phyloP scores from a whole-genome alignment of 1,284 basidiomycete genomes.

The Cystobasidiaceae sp. region DNA sequence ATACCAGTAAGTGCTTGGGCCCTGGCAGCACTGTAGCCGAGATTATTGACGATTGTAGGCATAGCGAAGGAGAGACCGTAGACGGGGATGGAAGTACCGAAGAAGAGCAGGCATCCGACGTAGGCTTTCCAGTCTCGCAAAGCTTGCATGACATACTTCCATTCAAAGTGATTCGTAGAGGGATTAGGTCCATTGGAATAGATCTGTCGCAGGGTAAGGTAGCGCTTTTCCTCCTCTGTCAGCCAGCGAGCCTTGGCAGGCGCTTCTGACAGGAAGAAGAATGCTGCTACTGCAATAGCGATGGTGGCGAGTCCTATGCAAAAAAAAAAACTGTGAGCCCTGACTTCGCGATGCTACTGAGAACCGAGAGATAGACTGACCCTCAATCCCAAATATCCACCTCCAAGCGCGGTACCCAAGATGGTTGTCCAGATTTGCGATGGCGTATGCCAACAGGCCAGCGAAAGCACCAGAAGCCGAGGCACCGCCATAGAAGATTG shows the following conservation, averaged over 20 bases:
- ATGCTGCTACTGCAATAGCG: background rate
- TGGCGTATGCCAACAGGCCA: background rate
- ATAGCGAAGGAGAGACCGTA: constrained; percentile 3
- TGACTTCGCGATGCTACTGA: background rate
- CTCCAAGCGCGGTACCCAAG: constrained; percentile 5
- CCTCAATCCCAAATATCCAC: constrained; percentile 11
- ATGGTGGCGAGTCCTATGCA: constrained; percentile 5
- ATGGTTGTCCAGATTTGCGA: constrained; percentile 1
- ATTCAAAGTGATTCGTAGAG: background rate
- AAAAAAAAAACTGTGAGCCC: background rate
- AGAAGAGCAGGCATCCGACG: background rate
- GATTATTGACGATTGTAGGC: constrained; percentile 54
- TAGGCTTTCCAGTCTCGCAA: constrained; percentile 12
- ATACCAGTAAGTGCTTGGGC: constrained; percentile 61
- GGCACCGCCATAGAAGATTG: background rate
- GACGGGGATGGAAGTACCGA: background rate
- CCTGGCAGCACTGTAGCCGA: constrained; percentile 54
- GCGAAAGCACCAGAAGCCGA: background rate
- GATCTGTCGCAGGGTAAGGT: background rate
- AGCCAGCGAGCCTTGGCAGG: constrained; percentile 2
- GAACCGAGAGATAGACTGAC: too few relatives aligned
- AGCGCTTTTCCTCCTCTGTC: constrained; percentile 4
- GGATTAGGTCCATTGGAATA: background rate
- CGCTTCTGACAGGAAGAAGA: constrained; percentile 1
- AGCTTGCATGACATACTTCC: constrained; percentile 6